These are phyloP conservation scores for Durio zibethinus DNA, from an alignment of 345 rosid genomes.

Conservation along the genomic window DNA sequence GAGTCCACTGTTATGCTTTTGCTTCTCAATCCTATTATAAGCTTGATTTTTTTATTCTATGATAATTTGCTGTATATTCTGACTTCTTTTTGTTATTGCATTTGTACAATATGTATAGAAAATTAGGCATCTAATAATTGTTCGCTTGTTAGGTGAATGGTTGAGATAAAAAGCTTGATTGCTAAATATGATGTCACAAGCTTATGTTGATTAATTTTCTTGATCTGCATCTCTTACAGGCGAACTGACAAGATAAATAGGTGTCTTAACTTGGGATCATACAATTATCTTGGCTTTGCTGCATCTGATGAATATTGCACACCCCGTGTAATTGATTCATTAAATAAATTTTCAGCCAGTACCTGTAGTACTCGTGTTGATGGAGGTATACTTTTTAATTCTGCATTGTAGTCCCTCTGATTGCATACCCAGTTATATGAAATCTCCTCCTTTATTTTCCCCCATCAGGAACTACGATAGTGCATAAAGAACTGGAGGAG, in stretches of 20 bases:
- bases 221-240: constrained; percentile 37
- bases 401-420: background rate
- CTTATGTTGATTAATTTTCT: background rate
- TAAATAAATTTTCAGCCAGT: constrained; percentile 73
- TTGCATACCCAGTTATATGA: background rate
- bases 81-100: background rate
- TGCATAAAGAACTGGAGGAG: constrained; percentile 82
- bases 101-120: background rate
- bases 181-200: background rate
- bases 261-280: constrained; percentile 93
- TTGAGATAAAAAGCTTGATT: background rate
- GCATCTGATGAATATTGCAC: constrained; percentile 96
- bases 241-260: constrained; percentile 63
- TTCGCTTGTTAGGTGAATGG: background rate
- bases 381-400: constrained; percentile 52
- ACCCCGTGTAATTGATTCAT: constrained; percentile 74
- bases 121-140: background rate
- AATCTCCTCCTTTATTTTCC: background rate
- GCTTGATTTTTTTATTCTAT: background rate
- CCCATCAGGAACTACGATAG: constrained; percentile 58
- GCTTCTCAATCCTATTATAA: background rate
- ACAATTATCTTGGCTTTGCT: constrained; percentile 96
- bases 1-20: constrained; percentile 18
- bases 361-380: constrained; percentile 88
- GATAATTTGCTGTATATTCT: background rate